Percentiles rank a stretch among this genome's conserved stretches.
Evolutionary conservation across 441 rosid genomes (phyloP).

Genomic region (Kokia cookei): DNA sequence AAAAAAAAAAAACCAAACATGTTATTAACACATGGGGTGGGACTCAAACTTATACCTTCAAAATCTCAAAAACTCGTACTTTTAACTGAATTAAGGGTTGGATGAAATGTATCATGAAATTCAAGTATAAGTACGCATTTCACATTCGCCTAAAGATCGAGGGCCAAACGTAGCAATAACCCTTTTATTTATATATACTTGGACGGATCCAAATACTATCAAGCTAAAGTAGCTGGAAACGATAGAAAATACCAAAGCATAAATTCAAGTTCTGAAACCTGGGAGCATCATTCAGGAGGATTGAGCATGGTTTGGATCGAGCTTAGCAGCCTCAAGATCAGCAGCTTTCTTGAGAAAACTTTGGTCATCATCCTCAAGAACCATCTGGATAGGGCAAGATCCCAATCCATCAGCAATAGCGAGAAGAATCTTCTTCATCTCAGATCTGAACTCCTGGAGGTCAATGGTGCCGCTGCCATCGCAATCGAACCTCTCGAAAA

Average conservation of each 20-base stretch:
- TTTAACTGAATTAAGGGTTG: too few species aligned
- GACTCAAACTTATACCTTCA: too few species aligned
- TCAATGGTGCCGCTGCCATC: constrained; percentile 61
- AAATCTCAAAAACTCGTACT: too few species aligned
- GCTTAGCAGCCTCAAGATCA: constrained; percentile 79
- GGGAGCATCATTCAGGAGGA: not conserved
- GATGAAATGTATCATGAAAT: too few species aligned
- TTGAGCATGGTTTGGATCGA: constrained; percentile 1
- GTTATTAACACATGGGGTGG: too few species aligned
- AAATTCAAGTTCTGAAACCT: not conserved
- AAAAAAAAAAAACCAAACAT: too few species aligned
- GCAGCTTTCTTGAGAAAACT: constrained; percentile 65
- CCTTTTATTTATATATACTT: too few species aligned
- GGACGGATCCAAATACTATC: too few species aligned
- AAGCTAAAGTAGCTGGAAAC: too few species aligned
- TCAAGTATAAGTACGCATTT: too few species aligned
- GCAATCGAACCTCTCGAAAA: constrained; percentile 68
- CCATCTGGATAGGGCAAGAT: constrained; percentile 74
- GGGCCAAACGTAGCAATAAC: too few species aligned
- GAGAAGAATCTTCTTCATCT: constrained; percentile 73
- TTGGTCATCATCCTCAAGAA: constrained; percentile 54
- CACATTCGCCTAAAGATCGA: too few species aligned
- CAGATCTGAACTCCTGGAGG: constrained; percentile 56
- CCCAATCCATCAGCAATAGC: constrained; percentile 91
- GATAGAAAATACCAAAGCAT: not conserved